Conservation (phyloP, 1,139 yeast species). For the Yamadazyma songkhlaensis region DNA sequence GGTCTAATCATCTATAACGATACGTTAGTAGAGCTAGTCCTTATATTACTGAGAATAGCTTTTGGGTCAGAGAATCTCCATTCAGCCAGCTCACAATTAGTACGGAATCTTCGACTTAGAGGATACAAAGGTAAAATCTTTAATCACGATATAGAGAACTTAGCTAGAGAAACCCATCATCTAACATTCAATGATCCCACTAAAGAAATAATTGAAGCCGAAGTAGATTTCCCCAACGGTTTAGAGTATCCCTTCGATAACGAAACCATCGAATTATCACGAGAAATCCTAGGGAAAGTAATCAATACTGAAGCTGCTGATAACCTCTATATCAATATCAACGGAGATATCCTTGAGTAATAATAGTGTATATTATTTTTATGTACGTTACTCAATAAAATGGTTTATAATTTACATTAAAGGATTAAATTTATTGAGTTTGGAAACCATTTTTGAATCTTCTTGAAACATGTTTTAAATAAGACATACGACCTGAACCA, state of each 20-base stretch:
- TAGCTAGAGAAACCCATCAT: constrained; percentile 41
- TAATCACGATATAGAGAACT: constrained; percentile 40
- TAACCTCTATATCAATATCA: constrained; percentile 65
- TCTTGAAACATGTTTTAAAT: constrained; percentile 95
- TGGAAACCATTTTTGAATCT: constrained; percentile 99
- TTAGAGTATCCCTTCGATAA: constrained; percentile 61
- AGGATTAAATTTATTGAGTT: constrained; percentile 32
- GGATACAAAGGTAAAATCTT: constrained; percentile 27
- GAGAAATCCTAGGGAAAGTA: constrained; percentile 67
- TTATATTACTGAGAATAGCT: constrained; percentile 55
- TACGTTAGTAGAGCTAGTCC: constrained; percentile 46
- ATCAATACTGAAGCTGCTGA: constrained; percentile 81
- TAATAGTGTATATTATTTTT: constrained; percentile 3
- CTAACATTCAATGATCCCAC: constrained; percentile 13
- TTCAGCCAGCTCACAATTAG: constrained; percentile 31
- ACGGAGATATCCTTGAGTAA: constrained; percentile 1
- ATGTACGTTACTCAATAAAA: constrained; percentile 7
- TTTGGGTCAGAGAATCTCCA: constrained; percentile 44
- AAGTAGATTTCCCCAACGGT: constrained; percentile 51
- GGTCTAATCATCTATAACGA: constrained; percentile 38
- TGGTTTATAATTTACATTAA: constrained; percentile 6
- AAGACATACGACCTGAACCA: constrained; percentile 99
- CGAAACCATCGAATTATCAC: constrained; percentile 64
- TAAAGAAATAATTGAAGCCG: constrained; percentile 26
- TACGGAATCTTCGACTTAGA: constrained; percentile 26